A percentile compares a stretch with the other conserved stretches of the same genome.
Conservation (phyloP, 2,329 filamentous ascomycete genomes). For the Claviceps sorghi region DNA sequence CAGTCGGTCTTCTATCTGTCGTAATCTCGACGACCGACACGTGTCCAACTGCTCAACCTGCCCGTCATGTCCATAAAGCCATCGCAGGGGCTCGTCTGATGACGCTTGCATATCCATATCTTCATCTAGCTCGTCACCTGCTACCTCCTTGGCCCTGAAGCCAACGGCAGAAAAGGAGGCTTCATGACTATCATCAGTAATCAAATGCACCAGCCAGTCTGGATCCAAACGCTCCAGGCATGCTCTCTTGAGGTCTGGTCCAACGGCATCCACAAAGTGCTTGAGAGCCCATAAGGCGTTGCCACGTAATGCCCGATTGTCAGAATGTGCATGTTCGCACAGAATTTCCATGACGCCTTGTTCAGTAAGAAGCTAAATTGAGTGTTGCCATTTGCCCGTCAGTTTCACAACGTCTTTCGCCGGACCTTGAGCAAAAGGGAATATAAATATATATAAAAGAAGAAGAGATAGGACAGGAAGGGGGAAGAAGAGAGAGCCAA, state of each 20-base stretch:
- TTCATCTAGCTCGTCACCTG: conserved; percentile 34
- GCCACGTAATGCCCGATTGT: conserved; percentile 62
- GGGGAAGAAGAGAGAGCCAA: too few species aligned
- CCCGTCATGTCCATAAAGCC: conserved; percentile 20
- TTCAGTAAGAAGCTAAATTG: conserved; percentile 51
- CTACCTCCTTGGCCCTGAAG: conserved; percentile 13
- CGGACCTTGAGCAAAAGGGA: too few species aligned
- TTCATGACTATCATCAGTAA: conserved; percentile 49
- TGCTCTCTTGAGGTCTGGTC: conserved; percentile 57
- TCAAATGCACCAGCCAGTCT: conserved; percentile 66
- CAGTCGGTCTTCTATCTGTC: conserved; percentile 35
- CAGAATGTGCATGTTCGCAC: conserved; percentile 71
- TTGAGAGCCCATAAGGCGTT: conserved; percentile 91
- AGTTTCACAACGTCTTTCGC: too few species aligned
- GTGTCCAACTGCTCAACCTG: conserved; percentile 19
- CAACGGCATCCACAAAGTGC: conserved; percentile 64
- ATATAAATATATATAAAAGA: too few species aligned
- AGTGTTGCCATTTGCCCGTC: neutral
- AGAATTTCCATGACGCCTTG: conserved; percentile 61
- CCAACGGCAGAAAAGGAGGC: conserved; percentile 26
- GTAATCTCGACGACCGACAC: conserved; percentile 27
- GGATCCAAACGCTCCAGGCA: conserved; percentile 66
- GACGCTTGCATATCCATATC: conserved; percentile 42
- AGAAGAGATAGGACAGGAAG: too few species aligned
- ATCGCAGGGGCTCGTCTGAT: conserved; percentile 28